Base-by-base conservation (phyloP, 2,329 filamentous ascomycete species). In the Zymoseptoria pseudotritici region DNA sequence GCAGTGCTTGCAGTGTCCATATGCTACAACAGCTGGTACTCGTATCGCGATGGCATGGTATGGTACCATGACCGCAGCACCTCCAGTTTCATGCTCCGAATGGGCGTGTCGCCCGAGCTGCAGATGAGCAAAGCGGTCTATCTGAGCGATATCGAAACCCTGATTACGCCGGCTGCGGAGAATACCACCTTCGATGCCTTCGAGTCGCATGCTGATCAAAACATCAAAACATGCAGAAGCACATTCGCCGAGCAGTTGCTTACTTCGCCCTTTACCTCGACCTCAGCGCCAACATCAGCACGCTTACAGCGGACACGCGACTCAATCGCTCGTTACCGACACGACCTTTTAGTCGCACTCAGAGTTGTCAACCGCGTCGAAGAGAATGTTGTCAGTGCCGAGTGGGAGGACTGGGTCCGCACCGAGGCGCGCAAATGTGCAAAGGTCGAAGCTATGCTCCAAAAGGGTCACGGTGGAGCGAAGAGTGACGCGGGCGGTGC, bases 401-500 rank as follows among this genome's bases (percentile, higher is more conserved):
- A 97, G 74, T 99, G 91, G 87, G 92, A 96, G 77, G 89, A 90
- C 64, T 99, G 93, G 92, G 81, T 97, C 29, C 75, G 83, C 2
- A 87, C 90, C 66, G 94, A 99, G 76, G 87, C 86, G 64, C 75
- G 80, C 36, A 83, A 89, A 54, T 99, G 94, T 73, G 84, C 84
- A 59, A 83, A 88, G 70, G 73, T 85, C 7, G 79, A 81, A 50
- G 72, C 70, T 13, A 74, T 85, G 66, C 70, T 88, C 36, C 36
- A 17, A n/a, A 46, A 46, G 36, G 13, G 36, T 46, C 36, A n/a
- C 36, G 17, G 17, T 46, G 36, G 13, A n/a, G 36, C 36, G 5
- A 46, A 46, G 36, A n/a, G 3, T 6, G 13, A 46, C 13, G 36
- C 36, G 13, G 36, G 13, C 17, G 36, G 36, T 17, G 17, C 36